Evolutionary conservation across 352 stramenopile genomes (phyloP), one percentile per base, ranked within the genome.

Genomic region (Phytophthora sp.): DNA sequence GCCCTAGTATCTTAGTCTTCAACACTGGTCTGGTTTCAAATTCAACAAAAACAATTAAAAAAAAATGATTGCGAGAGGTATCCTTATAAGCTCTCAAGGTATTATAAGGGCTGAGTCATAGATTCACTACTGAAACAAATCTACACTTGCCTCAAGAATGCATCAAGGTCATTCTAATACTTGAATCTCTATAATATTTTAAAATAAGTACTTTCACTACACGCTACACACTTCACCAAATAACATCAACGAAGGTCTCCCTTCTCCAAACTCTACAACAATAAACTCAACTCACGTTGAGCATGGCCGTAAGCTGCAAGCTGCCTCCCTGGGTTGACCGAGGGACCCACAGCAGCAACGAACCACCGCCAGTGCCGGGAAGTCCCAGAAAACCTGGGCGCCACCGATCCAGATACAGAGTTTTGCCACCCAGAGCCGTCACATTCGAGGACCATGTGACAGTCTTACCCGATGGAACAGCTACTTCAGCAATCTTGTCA

Each of bases 391-490:
- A 66, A 13, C 63, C 62, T 8, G 66, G 73, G 30, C 73, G 73
- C 73, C 73, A 79, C 9, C 73, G 69, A 32, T 82, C 69, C 48
- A 82, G 21, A 37, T 77, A 82, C 37, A 82, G 24, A 15, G 73
- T 82, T 48, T 77, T 82, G 10, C 71, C 66, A 18, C 54, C 66
- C 39, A 79, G 46, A 24, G 44, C 46, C 12, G 51, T 64, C 27
- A 82, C 38, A 18, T 63, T 75, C 18, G 65, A 70, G 24, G 11
- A 65, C 73, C 73, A 82, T 5, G 58, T 66, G n/a, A 75, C 66
- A 3, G 41, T 77, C 32, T 69, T 32, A n/a, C 69, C 69, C 10
- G 65, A 34, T 4, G 56, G 28, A n/a, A 82, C 53, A 7, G 18
- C 23, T 20, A 82, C 71, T 54, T 79, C 28, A 38, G 57, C 63